These are phyloP conservation scores for Rhizopogon rudus DNA, from an alignment of 768 basidiomycete genomes.

Conservation along the genomic window DNA sequence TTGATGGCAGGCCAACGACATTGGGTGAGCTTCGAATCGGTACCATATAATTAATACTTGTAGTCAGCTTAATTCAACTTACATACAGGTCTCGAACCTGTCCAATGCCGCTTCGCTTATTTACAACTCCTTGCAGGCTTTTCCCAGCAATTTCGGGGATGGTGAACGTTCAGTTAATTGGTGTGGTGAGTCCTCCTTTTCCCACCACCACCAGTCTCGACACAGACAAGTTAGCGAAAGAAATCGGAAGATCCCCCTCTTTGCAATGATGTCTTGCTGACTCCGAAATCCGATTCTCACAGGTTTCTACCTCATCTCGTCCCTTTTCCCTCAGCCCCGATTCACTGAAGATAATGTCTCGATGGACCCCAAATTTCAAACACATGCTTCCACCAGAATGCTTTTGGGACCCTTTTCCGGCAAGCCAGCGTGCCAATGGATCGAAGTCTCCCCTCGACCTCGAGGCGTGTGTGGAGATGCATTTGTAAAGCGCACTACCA, in stretches of 20 bases:
- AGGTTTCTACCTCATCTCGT: constrained; percentile 84
- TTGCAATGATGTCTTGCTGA: constrained; percentile 12
- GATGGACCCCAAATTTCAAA: constrained; percentile 1
- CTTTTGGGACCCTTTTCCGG: constrained; percentile 86
- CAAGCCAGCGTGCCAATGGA: constrained; percentile 87
- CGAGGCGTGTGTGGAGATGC: constrained; percentile 88
- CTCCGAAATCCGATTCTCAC: constrained; percentile 8
- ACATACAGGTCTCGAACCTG: constrained; percentile 74
- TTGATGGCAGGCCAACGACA: constrained; percentile 65
- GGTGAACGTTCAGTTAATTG: constrained; percentile 76
- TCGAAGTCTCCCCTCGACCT: constrained; percentile 46
- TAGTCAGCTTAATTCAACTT: constrained; percentile 1
- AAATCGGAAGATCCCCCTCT: not conserved
- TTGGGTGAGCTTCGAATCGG: constrained; percentile 53
- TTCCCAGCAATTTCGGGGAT: constrained; percentile 56
- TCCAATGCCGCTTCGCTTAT: constrained; percentile 81
- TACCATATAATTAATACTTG: not conserved
- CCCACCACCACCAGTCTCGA: not conserved
- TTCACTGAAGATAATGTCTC: constrained; percentile 9
- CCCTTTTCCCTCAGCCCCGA: constrained; percentile 51
- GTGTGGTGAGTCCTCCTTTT: constrained; percentile 65
- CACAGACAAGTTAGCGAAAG: not conserved
- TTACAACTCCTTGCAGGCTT: constrained; percentile 72
- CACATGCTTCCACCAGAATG: constrained; percentile 23
- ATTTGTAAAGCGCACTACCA: constrained; percentile 48